A percentile compares a stretch with the other conserved stretches of the same genome.
Conservation (phyloP, 2,329 filamentous ascomycete genomes). For the Aspergillus floridensis region DNA sequence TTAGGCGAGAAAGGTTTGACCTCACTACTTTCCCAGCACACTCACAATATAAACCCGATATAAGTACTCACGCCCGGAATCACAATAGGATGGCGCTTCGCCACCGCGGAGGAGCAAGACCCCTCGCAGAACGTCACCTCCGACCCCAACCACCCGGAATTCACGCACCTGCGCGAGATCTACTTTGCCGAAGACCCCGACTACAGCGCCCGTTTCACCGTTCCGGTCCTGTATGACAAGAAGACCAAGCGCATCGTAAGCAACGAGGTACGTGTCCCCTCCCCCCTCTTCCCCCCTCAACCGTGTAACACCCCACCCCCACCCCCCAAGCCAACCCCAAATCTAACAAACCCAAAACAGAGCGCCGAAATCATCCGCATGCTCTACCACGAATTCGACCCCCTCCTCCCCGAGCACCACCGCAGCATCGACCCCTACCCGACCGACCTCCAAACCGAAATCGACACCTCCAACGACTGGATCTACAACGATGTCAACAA, state of each 20-base stretch:
- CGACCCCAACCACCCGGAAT: conserved; percentile 62
- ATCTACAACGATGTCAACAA: conserved; percentile 64
- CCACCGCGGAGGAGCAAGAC: conserved; percentile 59
- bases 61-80: not conserved
- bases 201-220: conserved; percentile 79
- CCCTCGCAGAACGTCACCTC: conserved; percentile 54
- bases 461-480: conserved; percentile 78
- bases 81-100: conserved; percentile 74
- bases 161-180: conserved; percentile 71
- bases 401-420: conserved; percentile 60
- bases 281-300: not conserved
- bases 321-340: not conserved
- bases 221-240: conserved; percentile 76
- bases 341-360: conserved; percentile 18
- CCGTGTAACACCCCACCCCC: not conserved
- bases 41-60: too few species aligned
- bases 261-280: conserved; percentile 65
- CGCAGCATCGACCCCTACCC: conserved; percentile 67
- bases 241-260: conserved; percentile 72
- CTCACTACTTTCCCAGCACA: not conserved
- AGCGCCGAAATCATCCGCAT: conserved; percentile 88
- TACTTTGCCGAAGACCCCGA: conserved; percentile 73
- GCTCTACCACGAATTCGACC: conserved; percentile 79
- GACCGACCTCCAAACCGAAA: conserved; percentile 58
- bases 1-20: conserved; percentile 63